Conservation (phyloP, 345 rosid species). For the Eucalyptus cladocalyx region DNA sequence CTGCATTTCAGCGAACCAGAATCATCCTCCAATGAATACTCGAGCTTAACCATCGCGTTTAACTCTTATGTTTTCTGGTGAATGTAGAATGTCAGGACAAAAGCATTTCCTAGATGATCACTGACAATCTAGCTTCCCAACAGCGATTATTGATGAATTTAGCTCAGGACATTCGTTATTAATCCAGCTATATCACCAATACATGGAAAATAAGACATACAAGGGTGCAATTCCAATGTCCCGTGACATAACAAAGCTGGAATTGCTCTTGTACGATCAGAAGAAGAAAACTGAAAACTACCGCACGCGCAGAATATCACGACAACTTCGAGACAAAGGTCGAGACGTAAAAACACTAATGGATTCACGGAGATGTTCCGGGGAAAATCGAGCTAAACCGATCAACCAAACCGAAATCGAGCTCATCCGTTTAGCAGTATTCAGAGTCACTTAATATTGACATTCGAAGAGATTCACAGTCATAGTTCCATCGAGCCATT, state of each 20-base stretch:
- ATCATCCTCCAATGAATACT: too few species aligned
- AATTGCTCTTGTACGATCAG: neutral
- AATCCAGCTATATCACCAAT: neutral
- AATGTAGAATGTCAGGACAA: too few species aligned
- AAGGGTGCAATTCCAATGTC: neutral
- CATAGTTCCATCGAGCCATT: too few species aligned
- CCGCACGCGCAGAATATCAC: neutral
- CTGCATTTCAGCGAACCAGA: too few species aligned
- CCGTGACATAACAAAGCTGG: neutral
- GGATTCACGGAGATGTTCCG: neutral
- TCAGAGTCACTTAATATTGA: neutral
- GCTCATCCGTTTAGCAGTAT: accelerated
- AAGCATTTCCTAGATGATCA: too few species aligned
- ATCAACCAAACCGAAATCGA: neutral
- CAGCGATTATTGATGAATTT: neutral
- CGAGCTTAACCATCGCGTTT: too few species aligned
- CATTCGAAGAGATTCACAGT: neutral
- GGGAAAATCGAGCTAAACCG: neutral
- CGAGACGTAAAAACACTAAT: neutral
- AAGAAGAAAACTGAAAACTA: neutral
- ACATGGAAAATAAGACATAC: neutral
- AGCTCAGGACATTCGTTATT: accelerated
- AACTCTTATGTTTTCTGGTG: neutral
- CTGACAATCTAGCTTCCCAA: accelerated
- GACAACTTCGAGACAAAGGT: accelerated